phyloP scores from a whole-genome alignment of 768 basidiomycete genomes.

The Rhizopogon vesiculosus region DNA sequence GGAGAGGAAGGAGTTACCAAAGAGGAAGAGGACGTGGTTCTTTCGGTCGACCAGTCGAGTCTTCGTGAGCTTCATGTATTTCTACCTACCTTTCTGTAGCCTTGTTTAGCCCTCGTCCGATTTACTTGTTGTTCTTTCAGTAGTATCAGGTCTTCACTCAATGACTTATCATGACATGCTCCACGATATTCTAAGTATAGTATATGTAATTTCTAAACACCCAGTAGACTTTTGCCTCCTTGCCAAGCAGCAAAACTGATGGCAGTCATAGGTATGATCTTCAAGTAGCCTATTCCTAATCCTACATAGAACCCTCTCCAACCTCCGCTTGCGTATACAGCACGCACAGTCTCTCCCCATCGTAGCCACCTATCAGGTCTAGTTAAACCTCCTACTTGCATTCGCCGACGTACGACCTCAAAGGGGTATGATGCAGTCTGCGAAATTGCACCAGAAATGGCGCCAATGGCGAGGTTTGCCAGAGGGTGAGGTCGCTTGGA shows the following conservation, averaged over 20 bases:
- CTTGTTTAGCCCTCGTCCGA: not conserved
- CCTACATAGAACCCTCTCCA: constrained; percentile 91
- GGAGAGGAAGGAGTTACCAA: constrained; percentile 24
- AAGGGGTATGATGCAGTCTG: constrained; percentile 95
- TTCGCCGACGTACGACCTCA: constrained; percentile 85
- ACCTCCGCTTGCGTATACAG: constrained; percentile 65
- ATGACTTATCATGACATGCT: not conserved
- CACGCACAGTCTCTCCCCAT: constrained; percentile 72
- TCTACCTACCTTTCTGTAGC: not conserved
- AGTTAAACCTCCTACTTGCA: constrained; percentile 92
- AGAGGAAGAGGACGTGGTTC: constrained; percentile 29
- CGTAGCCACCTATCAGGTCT: constrained; percentile 72
- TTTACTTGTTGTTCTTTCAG: not conserved
- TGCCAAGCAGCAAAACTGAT: constrained; percentile 94
- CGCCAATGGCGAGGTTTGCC: constrained; percentile 80
- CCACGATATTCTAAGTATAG: not conserved
- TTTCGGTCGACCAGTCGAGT: constrained; percentile 1
- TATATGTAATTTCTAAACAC: constrained; percentile 16
- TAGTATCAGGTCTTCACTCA: not conserved
- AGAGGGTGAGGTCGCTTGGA: constrained; percentile 35
- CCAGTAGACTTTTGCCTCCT: constrained; percentile 25
- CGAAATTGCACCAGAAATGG: constrained; percentile 75
- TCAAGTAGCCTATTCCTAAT: constrained; percentile 85
- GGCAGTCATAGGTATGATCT: constrained; percentile 95
- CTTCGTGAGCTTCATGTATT: constrained; percentile 6